Percentiles rank a stretch among this genome's conserved stretches.
Conservation (phyloP, 108 stramenopile genomes). For the Nitzschia sp. region DNA sequence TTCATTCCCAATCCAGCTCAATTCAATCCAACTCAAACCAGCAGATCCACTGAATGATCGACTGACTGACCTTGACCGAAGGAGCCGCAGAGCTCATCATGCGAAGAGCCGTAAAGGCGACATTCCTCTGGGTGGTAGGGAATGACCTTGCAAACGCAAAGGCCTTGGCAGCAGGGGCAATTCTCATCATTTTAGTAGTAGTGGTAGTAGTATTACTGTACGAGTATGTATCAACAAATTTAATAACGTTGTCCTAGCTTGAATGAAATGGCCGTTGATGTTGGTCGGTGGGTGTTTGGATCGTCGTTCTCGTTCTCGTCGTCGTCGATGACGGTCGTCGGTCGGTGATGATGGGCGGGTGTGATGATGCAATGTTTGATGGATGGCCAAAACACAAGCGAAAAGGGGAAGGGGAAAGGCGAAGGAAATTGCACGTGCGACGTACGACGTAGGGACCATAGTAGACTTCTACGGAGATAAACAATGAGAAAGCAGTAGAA, state of each 20-base stretch:
- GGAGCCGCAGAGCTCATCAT: slow-evolving; percentile 54
- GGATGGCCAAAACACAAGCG: neutral
- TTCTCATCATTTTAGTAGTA: slow-evolving; percentile 31
- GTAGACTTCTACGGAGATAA: too few relatives aligned
- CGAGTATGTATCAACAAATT: too few relatives aligned
- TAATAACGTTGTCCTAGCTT: too few relatives aligned
- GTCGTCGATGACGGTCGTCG: too few relatives aligned
- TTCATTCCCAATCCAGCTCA: neutral
- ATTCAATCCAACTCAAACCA: neutral
- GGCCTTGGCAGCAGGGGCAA: slow-evolving; percentile 39
- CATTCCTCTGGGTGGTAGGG: slow-evolving; percentile 13
- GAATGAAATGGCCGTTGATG: too few relatives aligned
- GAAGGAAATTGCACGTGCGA: too few relatives aligned
- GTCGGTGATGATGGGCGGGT: neutral
- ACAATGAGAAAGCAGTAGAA: too few relatives aligned
- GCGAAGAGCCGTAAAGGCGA: slow-evolving; percentile 39
- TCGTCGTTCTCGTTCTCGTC: too few relatives aligned
- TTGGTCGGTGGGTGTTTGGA: too few relatives aligned
- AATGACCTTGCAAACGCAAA: slow-evolving; percentile 30
- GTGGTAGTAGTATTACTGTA: neutral
- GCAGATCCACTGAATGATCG: too few relatives aligned
- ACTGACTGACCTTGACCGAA: slow-evolving; percentile 42
- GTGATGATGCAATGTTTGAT: neutral
- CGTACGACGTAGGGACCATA: too few relatives aligned
- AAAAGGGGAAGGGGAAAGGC: too few relatives aligned